These are phyloP conservation scores for Stygiomarasmius scandens DNA, from an alignment of 1,284 basidiomycete genomes.

Conservation along the genomic window DNA sequence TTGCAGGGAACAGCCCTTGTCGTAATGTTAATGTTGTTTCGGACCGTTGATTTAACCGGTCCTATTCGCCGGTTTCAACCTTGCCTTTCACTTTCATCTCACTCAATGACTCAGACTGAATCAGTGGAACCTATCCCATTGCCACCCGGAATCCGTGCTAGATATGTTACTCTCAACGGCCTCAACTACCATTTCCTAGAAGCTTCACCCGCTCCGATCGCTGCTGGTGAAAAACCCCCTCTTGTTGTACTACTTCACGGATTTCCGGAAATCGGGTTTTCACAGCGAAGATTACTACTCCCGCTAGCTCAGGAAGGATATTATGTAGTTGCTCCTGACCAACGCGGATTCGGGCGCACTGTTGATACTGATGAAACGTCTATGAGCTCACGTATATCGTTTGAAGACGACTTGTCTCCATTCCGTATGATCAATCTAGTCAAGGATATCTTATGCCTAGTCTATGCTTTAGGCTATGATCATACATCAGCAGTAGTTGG, in stretches of 20 bases:
- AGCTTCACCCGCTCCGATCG: conserved; percentile 31
- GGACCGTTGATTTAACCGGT: too few species aligned
- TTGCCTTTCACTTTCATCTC: not conserved
- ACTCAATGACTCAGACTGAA: not conserved
- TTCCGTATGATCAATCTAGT: conserved; percentile 54
- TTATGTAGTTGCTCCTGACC: conserved; percentile 55
- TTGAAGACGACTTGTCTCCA: conserved; percentile 53
- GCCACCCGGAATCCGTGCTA: conserved; percentile 4
- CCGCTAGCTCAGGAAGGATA: conserved; percentile 53
- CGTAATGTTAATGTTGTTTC: too few species aligned
- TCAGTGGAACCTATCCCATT: not conserved
- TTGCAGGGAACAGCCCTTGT: not conserved
- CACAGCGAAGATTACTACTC: conserved; percentile 59
- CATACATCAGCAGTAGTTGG: conserved; percentile 53
- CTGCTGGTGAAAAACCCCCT: conserved; percentile 29
- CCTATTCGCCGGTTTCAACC: not conserved
- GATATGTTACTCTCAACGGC: conserved; percentile 32
- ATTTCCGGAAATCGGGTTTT: conserved; percentile 67
- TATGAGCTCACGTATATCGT: conserved; percentile 2
- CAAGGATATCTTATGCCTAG: conserved; percentile 53
- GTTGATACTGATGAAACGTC: conserved; percentile 11
- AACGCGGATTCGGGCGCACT: conserved; percentile 52
- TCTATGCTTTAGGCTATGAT: conserved; percentile 51
- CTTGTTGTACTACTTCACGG: conserved; percentile 65
- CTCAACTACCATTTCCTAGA: conserved; percentile 58